Conservation (phyloP, 1,284 basidiomycete genomes). For the Anthracocystis setariae region DNA sequence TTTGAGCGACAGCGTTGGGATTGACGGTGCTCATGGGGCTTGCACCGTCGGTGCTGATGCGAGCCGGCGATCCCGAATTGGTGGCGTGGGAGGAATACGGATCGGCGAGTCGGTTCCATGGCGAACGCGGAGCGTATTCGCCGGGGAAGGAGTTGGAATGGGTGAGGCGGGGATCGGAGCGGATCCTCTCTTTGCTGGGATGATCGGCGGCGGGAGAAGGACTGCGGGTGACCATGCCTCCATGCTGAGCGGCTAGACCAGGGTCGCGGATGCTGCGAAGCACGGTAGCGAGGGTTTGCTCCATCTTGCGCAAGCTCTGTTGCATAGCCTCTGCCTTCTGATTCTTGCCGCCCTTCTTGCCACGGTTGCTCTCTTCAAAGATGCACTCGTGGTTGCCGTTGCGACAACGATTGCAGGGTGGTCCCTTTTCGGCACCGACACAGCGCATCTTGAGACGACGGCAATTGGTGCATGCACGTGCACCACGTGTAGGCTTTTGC, state of each 20-base stretch:
- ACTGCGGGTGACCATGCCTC: slow-evolving; percentile 51
- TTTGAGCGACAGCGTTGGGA: slow-evolving; percentile 41
- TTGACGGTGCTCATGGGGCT: slow-evolving; percentile 48
- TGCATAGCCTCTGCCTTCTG: slow-evolving; percentile 64
- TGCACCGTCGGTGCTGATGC: slow-evolving; percentile 26
- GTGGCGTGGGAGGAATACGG: slow-evolving; percentile 21
- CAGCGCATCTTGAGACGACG: slow-evolving; percentile 98
- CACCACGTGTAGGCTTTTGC: slow-evolving; percentile 64
- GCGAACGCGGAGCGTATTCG: slow-evolving; percentile 32
- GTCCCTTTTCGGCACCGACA: slow-evolving; percentile 88
- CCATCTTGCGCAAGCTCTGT: slow-evolving; percentile 65
- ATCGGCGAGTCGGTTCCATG: slow-evolving; percentile 32
- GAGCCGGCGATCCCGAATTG: slow-evolving; percentile 24
- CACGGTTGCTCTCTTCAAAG: slow-evolving; percentile 66
- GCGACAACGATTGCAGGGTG: slow-evolving; percentile 79
- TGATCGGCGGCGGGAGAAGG: slow-evolving; percentile 35
- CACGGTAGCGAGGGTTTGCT: slow-evolving; percentile 61
- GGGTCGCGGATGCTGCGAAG: slow-evolving; percentile 62
- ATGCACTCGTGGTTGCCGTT: slow-evolving; percentile 64
- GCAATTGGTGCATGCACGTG: slow-evolving; percentile 90
- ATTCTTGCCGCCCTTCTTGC: slow-evolving; percentile 65
- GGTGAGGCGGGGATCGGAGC: slow-evolving; percentile 33
- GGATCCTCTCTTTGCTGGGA: slow-evolving; percentile 4
- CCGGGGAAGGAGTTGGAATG: slow-evolving; percentile 32
- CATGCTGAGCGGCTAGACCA: slow-evolving; percentile 42